Conservation (phyloP, 169 alveolate species). For the Plasmodium gonderi region DNA sequence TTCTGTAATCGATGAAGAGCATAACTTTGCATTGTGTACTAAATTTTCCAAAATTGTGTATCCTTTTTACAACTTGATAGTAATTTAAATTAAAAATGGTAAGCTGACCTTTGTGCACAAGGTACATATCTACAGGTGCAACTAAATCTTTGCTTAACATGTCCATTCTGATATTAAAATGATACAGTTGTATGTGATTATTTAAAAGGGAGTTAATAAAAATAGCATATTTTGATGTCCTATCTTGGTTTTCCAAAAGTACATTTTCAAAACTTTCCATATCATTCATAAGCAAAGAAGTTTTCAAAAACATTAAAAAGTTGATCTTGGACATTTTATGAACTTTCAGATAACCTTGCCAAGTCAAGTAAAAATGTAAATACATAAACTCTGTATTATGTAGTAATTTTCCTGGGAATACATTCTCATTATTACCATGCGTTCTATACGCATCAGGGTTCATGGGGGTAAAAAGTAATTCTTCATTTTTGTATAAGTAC, state of each 20-base stretch:
- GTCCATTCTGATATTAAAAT: background rate
- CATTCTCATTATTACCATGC: background rate
- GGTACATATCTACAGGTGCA: constrained; percentile 33
- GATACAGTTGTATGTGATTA: background rate
- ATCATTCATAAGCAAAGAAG: constrained; percentile 35
- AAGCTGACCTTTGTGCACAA: background rate
- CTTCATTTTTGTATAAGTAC: constrained; percentile 24
- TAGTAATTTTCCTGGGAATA: background rate
- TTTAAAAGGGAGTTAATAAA: constrained; percentile 43
- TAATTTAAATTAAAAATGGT: constrained; percentile 53
- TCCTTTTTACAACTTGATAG: constrained; percentile 17
- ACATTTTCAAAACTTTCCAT: constrained; percentile 7
- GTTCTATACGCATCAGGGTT: background rate
- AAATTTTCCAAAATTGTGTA: background rate
- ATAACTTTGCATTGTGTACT: background rate
- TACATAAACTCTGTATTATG: constrained; percentile 1
- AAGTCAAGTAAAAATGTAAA: constrained; percentile 33
- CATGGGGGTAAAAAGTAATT: no score
- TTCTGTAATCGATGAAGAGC: constrained; percentile 58
- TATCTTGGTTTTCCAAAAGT: background rate
- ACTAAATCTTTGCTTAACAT: background rate
- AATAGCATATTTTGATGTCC: background rate
- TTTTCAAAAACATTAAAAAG: constrained; percentile 41
- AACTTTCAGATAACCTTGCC: constrained; percentile 9
- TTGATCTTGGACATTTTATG: constrained; percentile 31